These are phyloP conservation scores for Ascochyta koolunga DNA, from an alignment of 2,329 filamentous ascomycete species.

Conservation along the genomic window DNA sequence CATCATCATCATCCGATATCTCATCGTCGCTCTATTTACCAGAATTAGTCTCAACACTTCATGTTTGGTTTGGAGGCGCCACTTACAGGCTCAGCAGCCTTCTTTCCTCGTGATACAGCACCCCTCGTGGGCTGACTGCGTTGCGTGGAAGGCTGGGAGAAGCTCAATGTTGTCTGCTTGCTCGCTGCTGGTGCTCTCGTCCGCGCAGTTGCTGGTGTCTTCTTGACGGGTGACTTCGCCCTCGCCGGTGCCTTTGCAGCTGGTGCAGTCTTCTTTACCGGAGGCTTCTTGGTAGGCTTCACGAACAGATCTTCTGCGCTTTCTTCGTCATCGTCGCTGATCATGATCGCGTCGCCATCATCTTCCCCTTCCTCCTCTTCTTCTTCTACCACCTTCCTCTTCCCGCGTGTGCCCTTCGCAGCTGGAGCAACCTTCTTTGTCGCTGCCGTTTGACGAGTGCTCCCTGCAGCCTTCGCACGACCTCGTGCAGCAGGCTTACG, in stretches of 20 bases:
- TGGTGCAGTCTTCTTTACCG: constrained; percentile 37
- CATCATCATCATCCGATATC: constrained; percentile 50
- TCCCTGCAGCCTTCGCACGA: constrained; percentile 51
- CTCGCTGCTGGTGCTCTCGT: constrained; percentile 24
- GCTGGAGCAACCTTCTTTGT: constrained; percentile 44
- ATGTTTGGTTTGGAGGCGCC: background rate
- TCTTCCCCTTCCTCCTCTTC: constrained; percentile 52
- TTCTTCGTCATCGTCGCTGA: constrained; percentile 56
- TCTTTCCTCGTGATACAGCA: constrained; percentile 33
- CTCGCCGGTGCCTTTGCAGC: constrained; percentile 21
- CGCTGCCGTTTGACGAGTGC: constrained; percentile 37
- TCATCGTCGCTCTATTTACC: constrained; percentile 49
- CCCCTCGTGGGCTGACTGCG: constrained; percentile 39
- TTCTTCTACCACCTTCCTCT: constrained; percentile 50
- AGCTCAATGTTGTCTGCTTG: constrained; percentile 51
- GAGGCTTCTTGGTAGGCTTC: constrained; percentile 35
- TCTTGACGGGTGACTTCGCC: constrained; percentile 14
- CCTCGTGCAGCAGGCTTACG: constrained; percentile 53
- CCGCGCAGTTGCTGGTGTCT: constrained; percentile 22
- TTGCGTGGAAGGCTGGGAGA: constrained; percentile 48
- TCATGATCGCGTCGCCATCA: constrained; percentile 49
- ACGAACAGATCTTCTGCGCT: constrained; percentile 55
- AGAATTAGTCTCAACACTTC: constrained; percentile 10
- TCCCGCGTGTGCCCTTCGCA: constrained; percentile 47
- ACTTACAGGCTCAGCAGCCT: constrained; percentile 51